These are phyloP conservation scores for Sordariomycetes sp. DNA, from an alignment of 2,329 filamentous ascomycete genomes.

Conservation along the genomic window DNA sequence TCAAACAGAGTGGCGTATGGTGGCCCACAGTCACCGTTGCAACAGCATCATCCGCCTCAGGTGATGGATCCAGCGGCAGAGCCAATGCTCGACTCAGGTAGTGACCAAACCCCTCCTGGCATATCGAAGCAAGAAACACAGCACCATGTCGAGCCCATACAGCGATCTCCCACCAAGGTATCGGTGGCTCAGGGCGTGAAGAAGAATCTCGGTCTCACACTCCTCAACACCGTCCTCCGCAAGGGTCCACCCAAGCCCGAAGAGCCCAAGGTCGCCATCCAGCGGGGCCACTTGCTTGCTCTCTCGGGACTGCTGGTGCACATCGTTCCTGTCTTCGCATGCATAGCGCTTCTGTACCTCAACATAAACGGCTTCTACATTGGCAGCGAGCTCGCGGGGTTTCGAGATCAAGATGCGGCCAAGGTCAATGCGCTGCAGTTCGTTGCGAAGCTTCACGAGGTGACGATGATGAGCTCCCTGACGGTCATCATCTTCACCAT, in stretches of 20 bases:
- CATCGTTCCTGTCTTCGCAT: background rate
- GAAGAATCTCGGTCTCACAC: background rate
- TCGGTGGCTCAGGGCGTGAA: too few relatives aligned
- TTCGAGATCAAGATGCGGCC: background rate
- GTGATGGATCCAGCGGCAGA: too few relatives aligned
- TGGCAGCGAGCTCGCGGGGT: background rate
- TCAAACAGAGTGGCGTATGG: too few relatives aligned
- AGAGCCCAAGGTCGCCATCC: background rate
- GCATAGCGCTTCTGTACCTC: background rate
- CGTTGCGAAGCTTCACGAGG: background rate
- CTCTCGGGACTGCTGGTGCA: background rate
- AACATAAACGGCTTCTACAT: background rate
- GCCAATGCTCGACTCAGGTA: too few relatives aligned
- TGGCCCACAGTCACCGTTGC: too few relatives aligned
- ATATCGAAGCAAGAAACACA: too few relatives aligned
- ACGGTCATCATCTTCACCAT: slow-evolving; percentile 1
- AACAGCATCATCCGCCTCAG: too few relatives aligned
- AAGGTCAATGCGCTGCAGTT: background rate
- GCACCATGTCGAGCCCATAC: too few relatives aligned
- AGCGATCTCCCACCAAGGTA: too few relatives aligned
- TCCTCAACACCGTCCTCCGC: background rate
- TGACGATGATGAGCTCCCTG: background rate
- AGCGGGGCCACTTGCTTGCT: background rate
- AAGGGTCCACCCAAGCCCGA: background rate
- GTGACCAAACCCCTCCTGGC: too few relatives aligned